phyloP scores from a whole-genome alignment of 805 yeast genomes.

The Pichia nakasei region DNA sequence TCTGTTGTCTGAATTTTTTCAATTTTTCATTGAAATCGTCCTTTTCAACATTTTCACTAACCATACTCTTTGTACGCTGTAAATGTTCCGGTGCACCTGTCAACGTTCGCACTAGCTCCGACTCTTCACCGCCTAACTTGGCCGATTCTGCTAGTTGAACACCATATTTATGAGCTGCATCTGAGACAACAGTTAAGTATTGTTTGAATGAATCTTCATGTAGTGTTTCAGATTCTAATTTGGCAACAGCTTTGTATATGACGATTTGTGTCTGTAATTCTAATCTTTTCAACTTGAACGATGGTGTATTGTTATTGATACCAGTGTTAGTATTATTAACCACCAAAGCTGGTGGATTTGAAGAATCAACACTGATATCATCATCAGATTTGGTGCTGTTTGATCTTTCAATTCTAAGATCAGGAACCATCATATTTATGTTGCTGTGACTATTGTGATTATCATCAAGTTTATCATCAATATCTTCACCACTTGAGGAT shows the following conservation, averaged over 20 bases:
- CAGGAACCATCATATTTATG: too few relatives aligned
- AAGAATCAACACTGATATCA: conserved; percentile 16
- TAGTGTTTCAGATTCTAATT: conserved; percentile 16
- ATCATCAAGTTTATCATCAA: too few relatives aligned
- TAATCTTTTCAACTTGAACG: conserved; percentile 17
- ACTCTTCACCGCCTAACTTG: conserved; percentile 29
- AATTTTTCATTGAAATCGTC: conserved; percentile 9
- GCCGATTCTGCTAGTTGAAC: conserved; percentile 30
- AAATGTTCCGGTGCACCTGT: conserved; percentile 33
- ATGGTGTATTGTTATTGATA: conserved; percentile 6
- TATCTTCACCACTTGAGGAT: conserved; percentile 1
- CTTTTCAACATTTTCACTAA: conserved; percentile 11
- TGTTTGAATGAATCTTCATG: conserved; percentile 24
- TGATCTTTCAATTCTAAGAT: background rate
- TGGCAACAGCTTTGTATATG: conserved; percentile 19
- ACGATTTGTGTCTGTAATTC: conserved; percentile 20
- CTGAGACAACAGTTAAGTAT: conserved; percentile 22
- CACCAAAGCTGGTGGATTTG: conserved; percentile 10
- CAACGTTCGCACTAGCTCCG: conserved; percentile 31
- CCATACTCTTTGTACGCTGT: conserved; percentile 24
- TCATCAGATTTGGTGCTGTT: background rate
- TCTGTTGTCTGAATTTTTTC: conserved; percentile 6
- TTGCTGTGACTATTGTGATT: too few relatives aligned
- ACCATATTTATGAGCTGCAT: conserved; percentile 27
- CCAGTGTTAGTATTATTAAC: background rate